A percentile compares a stretch with the other conserved stretches of the same genome.
Conservation (phyloP, 257 asterid species). For the Eucommia ulmoides region DNA sequence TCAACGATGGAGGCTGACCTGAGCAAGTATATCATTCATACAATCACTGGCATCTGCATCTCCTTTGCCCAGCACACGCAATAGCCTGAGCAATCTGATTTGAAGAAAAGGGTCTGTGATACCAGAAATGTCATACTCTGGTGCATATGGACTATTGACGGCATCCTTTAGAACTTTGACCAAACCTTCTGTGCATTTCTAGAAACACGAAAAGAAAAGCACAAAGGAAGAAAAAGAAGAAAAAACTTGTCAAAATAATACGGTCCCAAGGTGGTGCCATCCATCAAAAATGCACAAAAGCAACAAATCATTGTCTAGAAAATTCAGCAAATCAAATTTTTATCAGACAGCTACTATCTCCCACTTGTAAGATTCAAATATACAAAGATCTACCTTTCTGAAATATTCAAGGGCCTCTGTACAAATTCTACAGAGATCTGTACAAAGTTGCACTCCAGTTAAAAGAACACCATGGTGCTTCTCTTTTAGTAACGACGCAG, state of each 20-base stretch:
- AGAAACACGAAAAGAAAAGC: constrained; percentile 14
- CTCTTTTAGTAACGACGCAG: constrained; percentile 79
- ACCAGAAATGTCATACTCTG: constrained; percentile 91
- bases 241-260: constrained; percentile 7
- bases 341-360: background rate
- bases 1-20: constrained; percentile 34
- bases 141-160: constrained; percentile 90
- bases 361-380: background rate
- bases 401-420: constrained; percentile 82
- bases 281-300: background rate
- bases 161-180: constrained; percentile 78
- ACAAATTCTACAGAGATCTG: constrained; percentile 76
- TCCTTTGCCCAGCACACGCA: constrained; percentile 81
- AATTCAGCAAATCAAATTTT: background rate
- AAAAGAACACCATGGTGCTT: constrained; percentile 94
- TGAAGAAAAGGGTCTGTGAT: constrained; percentile 95
- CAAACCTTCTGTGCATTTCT: constrained; percentile 90
- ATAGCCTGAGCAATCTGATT: constrained; percentile 68
- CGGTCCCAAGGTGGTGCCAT: too few relatives aligned
- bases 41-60: constrained; percentile 92
- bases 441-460: constrained; percentile 88
- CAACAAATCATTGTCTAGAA: background rate
- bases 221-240: constrained; percentile 3
- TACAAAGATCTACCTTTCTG: constrained; percentile 66
- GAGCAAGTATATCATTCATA: constrained; percentile 97